A percentile compares a stretch with the other conserved stretches of the same genome.
phyloP scores from a whole-genome alignment of 305 asterid genomes.

The Fraxinus greggii region DNA sequence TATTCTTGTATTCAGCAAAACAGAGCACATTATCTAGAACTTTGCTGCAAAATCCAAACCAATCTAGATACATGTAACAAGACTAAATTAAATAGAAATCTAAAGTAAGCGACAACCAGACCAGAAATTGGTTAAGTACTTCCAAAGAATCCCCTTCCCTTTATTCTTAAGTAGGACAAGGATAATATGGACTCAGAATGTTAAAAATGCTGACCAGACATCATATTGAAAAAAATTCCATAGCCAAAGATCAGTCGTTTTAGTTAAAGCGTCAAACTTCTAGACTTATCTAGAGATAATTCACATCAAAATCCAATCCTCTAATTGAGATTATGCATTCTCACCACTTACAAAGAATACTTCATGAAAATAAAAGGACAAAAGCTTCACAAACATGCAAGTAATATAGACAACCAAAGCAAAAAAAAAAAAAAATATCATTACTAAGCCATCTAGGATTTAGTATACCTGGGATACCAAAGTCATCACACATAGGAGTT shows the following conservation, averaged over 20 bases:
- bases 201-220: not conserved
- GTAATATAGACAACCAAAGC: not conserved
- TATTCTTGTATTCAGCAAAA: not conserved
- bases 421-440: not conserved
- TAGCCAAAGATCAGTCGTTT: not conserved
- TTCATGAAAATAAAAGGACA: not conserved
- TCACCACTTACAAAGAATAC: not conserved
- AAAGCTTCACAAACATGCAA: not conserved
- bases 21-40: not conserved
- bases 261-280: not conserved
- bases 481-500: constrained; percentile 52
- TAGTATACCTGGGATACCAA: constrained; percentile 57
- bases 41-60: not conserved
- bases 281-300: not conserved
- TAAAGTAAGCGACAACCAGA: not conserved
- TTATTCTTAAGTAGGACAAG: not conserved
- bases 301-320: not conserved
- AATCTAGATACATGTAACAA: not conserved
- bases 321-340: not conserved
- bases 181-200: not conserved
- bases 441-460: not conserved
- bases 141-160: not conserved
- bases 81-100: not conserved
- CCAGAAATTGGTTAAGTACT: not conserved
- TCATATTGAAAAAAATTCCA: not conserved